Percentiles rank a stretch among this genome's conserved stretches.
Conservation (phyloP, 495 filamentous ascomycete species). For the Aspergillus homomorphus region DNA sequence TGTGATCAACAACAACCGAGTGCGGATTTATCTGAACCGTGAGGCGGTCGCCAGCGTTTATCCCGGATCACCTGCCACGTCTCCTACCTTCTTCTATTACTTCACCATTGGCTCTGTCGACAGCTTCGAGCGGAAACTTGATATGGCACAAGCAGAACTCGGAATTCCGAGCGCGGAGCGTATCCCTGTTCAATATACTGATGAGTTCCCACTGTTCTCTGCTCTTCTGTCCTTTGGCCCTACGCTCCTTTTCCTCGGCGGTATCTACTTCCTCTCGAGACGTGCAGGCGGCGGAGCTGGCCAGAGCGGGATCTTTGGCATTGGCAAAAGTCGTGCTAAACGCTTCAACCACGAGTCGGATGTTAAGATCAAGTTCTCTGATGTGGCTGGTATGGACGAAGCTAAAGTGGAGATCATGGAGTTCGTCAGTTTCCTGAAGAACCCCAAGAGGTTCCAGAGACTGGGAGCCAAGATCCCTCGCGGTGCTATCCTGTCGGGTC, state of each 20-base stretch:
- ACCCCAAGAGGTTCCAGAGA: slow-evolving; percentile 83
- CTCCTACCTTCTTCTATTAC: slow-evolving; percentile 76
- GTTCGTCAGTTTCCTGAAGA: slow-evolving; percentile 93
- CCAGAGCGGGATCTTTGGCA: slow-evolving; percentile 82
- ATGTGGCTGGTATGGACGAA: slow-evolving; percentile 98
- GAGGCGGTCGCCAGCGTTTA: slow-evolving; percentile 75
- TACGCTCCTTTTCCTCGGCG: slow-evolving; percentile 78
- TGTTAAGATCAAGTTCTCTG: slow-evolving; percentile 92
- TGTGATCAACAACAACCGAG: slow-evolving; percentile 67
- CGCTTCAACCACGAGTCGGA: slow-evolving; percentile 95
- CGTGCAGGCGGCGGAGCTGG: slow-evolving; percentile 67
- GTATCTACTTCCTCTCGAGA: slow-evolving; percentile 68
- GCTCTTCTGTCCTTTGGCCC: slow-evolving; percentile 77
- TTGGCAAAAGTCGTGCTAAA: slow-evolving; percentile 92
- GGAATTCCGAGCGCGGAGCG: slow-evolving; percentile 78
- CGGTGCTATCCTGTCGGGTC: slow-evolving; percentile 92
- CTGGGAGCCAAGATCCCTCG: slow-evolving; percentile 96
- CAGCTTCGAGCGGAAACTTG: slow-evolving; percentile 81
- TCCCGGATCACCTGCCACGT: slow-evolving; percentile 72
- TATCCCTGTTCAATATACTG: slow-evolving; percentile 86
- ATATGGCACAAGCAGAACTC: slow-evolving; percentile 82
- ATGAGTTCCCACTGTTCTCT: slow-evolving; percentile 64
- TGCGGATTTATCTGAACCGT: slow-evolving; percentile 79
- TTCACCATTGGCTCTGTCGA: slow-evolving; percentile 96
- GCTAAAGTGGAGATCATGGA: slow-evolving; percentile 99